Evolutionary conservation across 2,329 filamentous ascomycete genomes (phyloP).

Genomic region (Zymoseptoria passerinii): DNA sequence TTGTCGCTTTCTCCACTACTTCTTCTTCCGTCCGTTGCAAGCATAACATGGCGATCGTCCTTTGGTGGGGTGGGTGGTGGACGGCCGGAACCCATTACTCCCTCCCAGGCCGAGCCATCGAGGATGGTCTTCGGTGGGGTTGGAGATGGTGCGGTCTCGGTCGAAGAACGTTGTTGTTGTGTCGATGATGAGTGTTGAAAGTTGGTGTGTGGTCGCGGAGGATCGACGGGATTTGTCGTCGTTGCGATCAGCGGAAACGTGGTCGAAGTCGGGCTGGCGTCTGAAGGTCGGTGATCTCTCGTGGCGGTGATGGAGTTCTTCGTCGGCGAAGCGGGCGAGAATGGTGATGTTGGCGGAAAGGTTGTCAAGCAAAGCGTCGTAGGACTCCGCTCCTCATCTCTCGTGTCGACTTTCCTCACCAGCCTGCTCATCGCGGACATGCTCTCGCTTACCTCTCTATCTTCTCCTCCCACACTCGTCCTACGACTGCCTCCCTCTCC

Average conservation of each 20-base stretch:
- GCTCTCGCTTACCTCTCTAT: background rate
- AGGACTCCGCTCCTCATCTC: background rate
- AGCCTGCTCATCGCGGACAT: background rate
- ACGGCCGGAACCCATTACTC: background rate
- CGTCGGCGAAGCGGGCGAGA: background rate
- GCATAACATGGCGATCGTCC: background rate
- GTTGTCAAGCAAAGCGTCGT: too few species aligned
- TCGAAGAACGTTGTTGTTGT: background rate
- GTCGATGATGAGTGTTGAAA: background rate
- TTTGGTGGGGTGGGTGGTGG: background rate
- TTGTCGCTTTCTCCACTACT: background rate
- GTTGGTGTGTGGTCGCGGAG: background rate
- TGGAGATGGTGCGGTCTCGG: background rate
- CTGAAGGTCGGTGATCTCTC: background rate
- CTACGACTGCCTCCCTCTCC: background rate
- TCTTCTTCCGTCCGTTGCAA: background rate
- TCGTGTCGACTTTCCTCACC: background rate
- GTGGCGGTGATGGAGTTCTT: too few species aligned
- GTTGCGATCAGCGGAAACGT: background rate
- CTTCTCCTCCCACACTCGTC: background rate
- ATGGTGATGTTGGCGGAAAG: background rate
- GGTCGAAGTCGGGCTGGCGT: background rate
- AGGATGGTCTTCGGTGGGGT: background rate
- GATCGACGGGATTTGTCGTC: background rate
- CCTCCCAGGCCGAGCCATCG: background rate